Evolutionary conservation across 169 alveolate genomes (phyloP), one percentile per base, ranked within the genome.

Genomic region (Eimeria sp.): DNA sequence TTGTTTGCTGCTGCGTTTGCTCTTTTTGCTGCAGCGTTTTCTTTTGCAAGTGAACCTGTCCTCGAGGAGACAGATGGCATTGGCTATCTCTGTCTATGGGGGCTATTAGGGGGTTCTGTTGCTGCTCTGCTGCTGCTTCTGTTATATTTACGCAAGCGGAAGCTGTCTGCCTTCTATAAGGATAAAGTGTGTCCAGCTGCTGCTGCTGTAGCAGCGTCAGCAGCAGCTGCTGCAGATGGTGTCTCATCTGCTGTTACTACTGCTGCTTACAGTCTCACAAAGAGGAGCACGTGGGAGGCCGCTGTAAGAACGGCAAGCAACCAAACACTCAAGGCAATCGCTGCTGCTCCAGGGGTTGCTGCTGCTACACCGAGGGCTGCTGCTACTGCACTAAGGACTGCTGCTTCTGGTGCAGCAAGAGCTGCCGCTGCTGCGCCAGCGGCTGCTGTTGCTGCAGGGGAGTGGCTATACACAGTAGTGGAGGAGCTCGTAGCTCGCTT

Each of bases 91-190:
- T 80, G 89, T 63, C 49, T 20, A 1, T 63, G 67, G 20, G n/a
- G 43, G 45, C 20, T 80, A 67, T 25, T 80, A 34, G 89, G 89
- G 61, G 89, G 67, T 13, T 80, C 89, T 14, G 25, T 45, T 49
- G 89, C 89, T 47, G 89, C 89, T 13, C 43, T 80, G 70, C 89
- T 80, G 89, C 67, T 80, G 70, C 89, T 80, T 16, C 51, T 80
- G 25, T 9, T 43, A 5, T 80, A 45, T 25, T 34, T 49, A 13
- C 67, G 51, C 63, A 80, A 80, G 89, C 89, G 89, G 40, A 80
- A 47, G 67, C 43, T 80, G 34, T 16, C 67, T 49, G 89, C 65
- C n/a, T 49, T 16, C 18, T 45, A 45, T 16, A 80, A 47, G 89
- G 70, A 43, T 43, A 80, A 4, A 45, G 6, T 80, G 18, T 43